These are phyloP conservation scores for Solanum bulbocastanum DNA, from an alignment of 257 asterid species.

Conservation along the genomic window DNA sequence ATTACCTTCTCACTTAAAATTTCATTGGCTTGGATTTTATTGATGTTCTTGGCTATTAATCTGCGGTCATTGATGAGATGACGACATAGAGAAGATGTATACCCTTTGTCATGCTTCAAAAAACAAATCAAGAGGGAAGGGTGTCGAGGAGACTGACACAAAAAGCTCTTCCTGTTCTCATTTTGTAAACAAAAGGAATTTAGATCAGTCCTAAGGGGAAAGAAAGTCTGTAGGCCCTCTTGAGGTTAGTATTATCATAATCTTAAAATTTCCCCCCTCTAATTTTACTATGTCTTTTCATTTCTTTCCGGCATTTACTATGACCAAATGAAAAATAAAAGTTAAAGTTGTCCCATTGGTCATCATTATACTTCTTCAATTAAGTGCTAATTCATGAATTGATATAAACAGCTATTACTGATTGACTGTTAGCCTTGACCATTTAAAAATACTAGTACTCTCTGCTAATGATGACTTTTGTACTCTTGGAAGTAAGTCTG, in stretches of 20 bases:
- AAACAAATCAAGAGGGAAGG: not conserved
- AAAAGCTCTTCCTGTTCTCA: not conserved
- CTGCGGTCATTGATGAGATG: not conserved
- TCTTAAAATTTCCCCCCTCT: not conserved
- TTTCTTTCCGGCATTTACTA: not conserved
- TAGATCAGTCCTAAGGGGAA: not conserved
- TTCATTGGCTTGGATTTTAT: not conserved
- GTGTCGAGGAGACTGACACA: not conserved
- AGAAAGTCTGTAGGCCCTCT: not conserved
- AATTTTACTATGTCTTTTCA: not conserved
- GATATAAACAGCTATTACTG: not conserved
- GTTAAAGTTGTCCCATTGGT: not conserved
- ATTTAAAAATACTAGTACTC: constrained; percentile 39
- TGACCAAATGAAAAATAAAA: not conserved
- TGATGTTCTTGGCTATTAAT: not conserved
- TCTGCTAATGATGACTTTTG: constrained; percentile 34
- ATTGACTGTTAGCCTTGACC: constrained; percentile 32
- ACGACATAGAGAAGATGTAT: not conserved
- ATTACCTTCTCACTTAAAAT: not conserved
- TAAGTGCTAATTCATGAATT: not conserved
- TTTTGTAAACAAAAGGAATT: not conserved
- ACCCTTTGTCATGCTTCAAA: not conserved
- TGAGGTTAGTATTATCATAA: not conserved
- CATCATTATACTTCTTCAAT: not conserved
- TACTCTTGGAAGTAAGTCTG: constrained; percentile 53